phyloP scores from a whole-genome alignment of 2,329 filamentous ascomycete species.

The Epichloe festucae region DNA sequence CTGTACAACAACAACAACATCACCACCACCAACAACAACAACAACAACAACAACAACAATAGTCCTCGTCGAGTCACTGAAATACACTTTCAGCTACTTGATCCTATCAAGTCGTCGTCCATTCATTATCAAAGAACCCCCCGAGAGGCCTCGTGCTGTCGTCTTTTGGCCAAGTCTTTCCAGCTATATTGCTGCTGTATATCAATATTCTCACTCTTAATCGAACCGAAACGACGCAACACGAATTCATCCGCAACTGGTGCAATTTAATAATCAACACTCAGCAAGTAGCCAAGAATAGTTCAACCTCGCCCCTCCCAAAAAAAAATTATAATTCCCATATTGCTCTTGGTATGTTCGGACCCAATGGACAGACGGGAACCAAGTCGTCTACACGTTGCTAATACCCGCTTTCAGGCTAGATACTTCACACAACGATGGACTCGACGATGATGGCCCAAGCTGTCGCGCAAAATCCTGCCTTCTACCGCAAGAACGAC shows the following conservation, averaged over 20 bases:
- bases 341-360: slow-evolving; percentile 2
- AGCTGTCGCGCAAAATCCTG: slow-evolving; percentile 58
- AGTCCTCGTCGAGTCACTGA: slow-evolving; percentile 16
- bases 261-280: not conserved
- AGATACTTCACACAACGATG: slow-evolving; percentile 34
- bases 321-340: not conserved
- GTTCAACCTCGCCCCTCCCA: not conserved
- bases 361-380: too few species aligned
- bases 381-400: not conserved
- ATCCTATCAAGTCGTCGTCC: slow-evolving; percentile 19
- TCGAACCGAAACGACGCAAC: slow-evolving; percentile 7
- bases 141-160: slow-evolving; percentile 8
- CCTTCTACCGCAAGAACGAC: slow-evolving; percentile 80
- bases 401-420: not conserved
- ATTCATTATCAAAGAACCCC: slow-evolving; percentile 24
- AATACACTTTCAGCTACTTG: slow-evolving; percentile 4
- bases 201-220: slow-evolving; percentile 7
- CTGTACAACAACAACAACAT: slow-evolving; percentile 15
- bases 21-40: not conserved
- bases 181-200: slow-evolving; percentile 6
- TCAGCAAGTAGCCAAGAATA: not conserved
- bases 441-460: slow-evolving; percentile 48
- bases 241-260: slow-evolving; percentile 1
- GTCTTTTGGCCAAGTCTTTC: slow-evolving; percentile 3
- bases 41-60: slow-evolving; percentile 6